Evolutionary conservation across 2,329 filamentous ascomycete species (phyloP).

Genomic region (Pseudocercospora pini-densiflorae): DNA sequence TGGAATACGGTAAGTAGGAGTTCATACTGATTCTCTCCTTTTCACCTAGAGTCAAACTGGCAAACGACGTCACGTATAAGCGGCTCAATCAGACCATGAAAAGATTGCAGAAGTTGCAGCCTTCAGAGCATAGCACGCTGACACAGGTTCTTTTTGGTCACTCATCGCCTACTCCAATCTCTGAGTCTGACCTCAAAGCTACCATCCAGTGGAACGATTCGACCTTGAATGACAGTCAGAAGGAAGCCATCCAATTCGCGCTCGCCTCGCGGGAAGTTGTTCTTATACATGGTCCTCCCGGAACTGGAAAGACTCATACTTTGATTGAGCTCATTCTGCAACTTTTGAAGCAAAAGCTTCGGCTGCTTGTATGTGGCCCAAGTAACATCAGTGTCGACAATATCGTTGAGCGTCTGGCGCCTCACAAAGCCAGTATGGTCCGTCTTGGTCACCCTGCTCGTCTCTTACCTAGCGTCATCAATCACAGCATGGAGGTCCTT

Average conservation of each 20-base stretch:
- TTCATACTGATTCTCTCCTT: constrained; percentile 26
- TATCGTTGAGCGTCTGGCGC: constrained; percentile 87
- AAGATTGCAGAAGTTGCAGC: constrained; percentile 59
- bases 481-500: constrained; percentile 88
- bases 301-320: constrained; percentile 96
- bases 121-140: constrained; percentile 61
- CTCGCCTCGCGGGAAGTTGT: constrained; percentile 80
- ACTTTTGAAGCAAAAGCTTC: constrained; percentile 71
- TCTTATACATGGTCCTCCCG: constrained; percentile 92
- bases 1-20: constrained; percentile 25
- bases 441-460: constrained; percentile 92
- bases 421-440: constrained; percentile 83
- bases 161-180: constrained; percentile 56
- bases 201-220: constrained; percentile 60
- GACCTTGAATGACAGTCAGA: constrained; percentile 64
- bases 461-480: constrained; percentile 82
- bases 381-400: constrained; percentile 99
- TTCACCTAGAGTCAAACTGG: constrained; percentile 62
- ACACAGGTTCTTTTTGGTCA: constrained; percentile 66
- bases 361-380: constrained; percentile 91
- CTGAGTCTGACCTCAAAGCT: constrained; percentile 47
- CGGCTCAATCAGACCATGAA: constrained; percentile 69
- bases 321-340: constrained; percentile 96
- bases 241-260: constrained; percentile 75
- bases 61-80: constrained; percentile 69